Evolutionary conservation across 768 basidiomycete species (phyloP).

Genomic region (Trametes cubensis): DNA sequence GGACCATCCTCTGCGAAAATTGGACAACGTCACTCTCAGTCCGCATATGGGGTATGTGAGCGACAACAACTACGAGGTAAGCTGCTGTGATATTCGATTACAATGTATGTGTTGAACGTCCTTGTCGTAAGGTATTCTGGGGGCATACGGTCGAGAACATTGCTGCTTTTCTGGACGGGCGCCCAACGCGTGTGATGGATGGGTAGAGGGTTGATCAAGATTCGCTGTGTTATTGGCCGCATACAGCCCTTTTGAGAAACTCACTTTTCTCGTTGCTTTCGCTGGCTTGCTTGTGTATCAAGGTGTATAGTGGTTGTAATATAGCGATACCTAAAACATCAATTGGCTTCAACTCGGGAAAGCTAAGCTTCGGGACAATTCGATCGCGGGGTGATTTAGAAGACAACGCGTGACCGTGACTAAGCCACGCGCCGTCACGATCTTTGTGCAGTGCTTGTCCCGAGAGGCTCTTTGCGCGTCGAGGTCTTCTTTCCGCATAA

Average conservation of each 20-base stretch:
- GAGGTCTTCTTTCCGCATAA: constrained; percentile 23
- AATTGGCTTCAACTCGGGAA: too few relatives aligned
- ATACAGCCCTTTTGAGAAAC: neutral
- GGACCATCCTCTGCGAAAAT: constrained; percentile 53
- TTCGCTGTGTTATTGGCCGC: neutral
- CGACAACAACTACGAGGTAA: constrained; percentile 53
- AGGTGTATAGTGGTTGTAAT: neutral
- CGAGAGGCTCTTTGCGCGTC: constrained; percentile 28
- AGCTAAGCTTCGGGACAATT: constrained; percentile 9
- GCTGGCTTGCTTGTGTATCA: neutral
- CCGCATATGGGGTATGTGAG: constrained; percentile 65
- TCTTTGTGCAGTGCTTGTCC: constrained; percentile 25
- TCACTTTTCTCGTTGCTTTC: too few relatives aligned
- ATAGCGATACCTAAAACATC: too few relatives aligned
- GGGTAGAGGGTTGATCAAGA: constrained; percentile 3
- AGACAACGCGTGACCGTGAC: constrained; percentile 26
- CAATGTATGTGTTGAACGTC: neutral
- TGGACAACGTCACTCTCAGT: constrained; percentile 58
- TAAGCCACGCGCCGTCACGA: constrained; percentile 24
- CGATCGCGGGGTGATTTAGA: constrained; percentile 7
- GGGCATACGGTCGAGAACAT: constrained; percentile 62
- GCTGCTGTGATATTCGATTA: constrained; percentile 2
- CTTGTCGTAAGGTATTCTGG: constrained; percentile 47
- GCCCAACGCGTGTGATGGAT: constrained; percentile 33
- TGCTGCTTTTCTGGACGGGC: constrained; percentile 51